Conservation (phyloP, 306 rosid genomes). For the Crotalaria pallida region DNA sequence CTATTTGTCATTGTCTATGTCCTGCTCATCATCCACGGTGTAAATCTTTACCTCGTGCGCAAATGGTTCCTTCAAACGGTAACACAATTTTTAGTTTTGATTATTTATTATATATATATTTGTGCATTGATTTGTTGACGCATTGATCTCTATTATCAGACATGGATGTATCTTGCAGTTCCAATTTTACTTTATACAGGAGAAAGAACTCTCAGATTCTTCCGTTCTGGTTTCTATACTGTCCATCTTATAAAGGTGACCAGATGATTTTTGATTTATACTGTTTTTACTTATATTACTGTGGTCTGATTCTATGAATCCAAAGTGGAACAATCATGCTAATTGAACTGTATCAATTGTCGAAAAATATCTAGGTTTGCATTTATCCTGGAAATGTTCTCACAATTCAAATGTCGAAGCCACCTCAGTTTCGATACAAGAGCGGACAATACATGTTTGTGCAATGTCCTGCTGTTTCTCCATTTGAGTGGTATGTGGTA, state of each 20-base stretch:
- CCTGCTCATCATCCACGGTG: constrained; percentile 81
- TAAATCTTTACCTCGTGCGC: constrained; percentile 60
- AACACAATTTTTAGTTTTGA: constrained; percentile 17
- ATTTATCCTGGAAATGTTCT: constrained; percentile 95
- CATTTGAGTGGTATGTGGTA: constrained; percentile 83
- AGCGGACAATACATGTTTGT: constrained; percentile 99
- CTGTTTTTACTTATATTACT: neutral
- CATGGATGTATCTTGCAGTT: constrained; percentile 93
- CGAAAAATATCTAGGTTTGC: constrained; percentile 62
- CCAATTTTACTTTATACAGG: constrained; percentile 87
- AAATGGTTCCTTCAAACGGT: constrained; percentile 84
- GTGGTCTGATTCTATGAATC: neutral
- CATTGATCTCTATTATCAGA: constrained; percentile 47
- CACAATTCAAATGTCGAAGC: constrained; percentile 94
- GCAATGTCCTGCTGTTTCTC: constrained; percentile 94
- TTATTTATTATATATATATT: neutral
- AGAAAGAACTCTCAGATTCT: constrained; percentile 82
- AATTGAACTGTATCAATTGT: neutral
- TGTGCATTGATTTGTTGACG: neutral
- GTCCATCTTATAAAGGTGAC: constrained; percentile 86
- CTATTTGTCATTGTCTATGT: constrained; percentile 82
- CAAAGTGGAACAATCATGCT: neutral
- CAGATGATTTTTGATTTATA: neutral
- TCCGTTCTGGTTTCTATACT: constrained; percentile 76
- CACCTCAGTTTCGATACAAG: constrained; percentile 82